A percentile compares a stretch with the other conserved stretches of the same genome.
phyloP scores from a whole-genome alignment of 176 grass and related monocot genomes.

The Musa schizocarpa region DNA sequence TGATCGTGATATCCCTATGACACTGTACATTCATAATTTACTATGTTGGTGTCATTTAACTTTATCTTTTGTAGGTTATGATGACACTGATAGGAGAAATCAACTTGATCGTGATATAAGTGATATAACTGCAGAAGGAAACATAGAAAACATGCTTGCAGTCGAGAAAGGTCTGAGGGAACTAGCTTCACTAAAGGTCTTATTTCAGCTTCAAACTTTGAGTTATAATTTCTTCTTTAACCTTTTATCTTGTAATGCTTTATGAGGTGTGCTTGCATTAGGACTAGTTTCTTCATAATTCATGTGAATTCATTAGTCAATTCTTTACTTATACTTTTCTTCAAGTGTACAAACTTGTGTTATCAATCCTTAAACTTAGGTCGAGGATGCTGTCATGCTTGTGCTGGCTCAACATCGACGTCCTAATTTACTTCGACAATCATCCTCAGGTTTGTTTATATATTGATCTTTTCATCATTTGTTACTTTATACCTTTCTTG shows the following conservation, averaged over 20 bases:
- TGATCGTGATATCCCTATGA: not conserved
- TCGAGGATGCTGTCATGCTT: slow-evolving; percentile 88
- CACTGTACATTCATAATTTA: not conserved
- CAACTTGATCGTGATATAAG: slow-evolving; percentile 49
- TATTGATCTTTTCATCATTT: not conserved
- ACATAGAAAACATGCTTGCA: slow-evolving; percentile 84
- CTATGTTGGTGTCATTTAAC: not conserved
- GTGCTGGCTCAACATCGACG: slow-evolving; percentile 51
- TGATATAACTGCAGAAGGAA: slow-evolving; percentile 70
- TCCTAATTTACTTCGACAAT: slow-evolving; percentile 46
- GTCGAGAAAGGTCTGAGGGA: slow-evolving; percentile 96
- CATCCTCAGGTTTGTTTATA: slow-evolving; percentile 39
- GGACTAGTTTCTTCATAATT: not conserved
- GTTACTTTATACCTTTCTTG: not conserved
- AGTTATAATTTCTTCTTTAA: not conserved
- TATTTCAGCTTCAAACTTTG: slow-evolving; percentile 3
- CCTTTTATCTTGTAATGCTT: not conserved
- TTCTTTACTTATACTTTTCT: not conserved
- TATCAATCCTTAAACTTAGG: slow-evolving; percentile 34
- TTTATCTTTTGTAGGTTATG: slow-evolving; percentile 29
- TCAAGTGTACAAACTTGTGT: not conserved
- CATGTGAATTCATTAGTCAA: not conserved
- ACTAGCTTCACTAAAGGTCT: slow-evolving; percentile 73
- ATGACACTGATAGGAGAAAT: slow-evolving; percentile 35
- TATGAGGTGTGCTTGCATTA: not conserved